Evolutionary conservation across 805 yeast genomes (phyloP), one percentile per base, ranked within the genome.

Genomic region (Komagataella ulmi): DNA sequence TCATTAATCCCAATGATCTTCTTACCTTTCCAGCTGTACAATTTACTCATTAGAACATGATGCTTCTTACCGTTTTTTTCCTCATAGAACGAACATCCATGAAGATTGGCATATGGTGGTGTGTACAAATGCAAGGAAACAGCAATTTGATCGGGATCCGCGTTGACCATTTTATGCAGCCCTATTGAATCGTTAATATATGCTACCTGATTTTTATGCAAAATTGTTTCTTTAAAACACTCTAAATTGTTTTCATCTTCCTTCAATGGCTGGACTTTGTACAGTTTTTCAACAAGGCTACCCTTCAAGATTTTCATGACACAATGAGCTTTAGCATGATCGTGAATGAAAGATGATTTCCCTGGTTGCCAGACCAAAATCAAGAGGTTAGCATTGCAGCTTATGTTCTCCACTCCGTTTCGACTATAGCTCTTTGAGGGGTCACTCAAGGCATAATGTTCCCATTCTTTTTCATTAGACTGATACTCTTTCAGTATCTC

Each of bases 321-420:
- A 65, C 91, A 84, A 65, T 84, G 88, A 10, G 89, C 88, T 51
- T 76, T 72, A 18, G 88, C 86, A 58, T 84, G 91, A 63, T 83
- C 88, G 62, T 84, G 91, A 54, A 84, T 79, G 49, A 77, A 74
- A 19, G 85, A 78, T 23, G 80, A 72, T 58, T 73, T 72, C 6
- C 80, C 79, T 1, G 89, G 88, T 50, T 75, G 73, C 91, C 91
- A 84, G 18, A 83, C 88, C 50, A 84, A 65, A 14, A 84, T 65
- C 50, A 84, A 70, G 52, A 84, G 67, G 58, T 83, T 82, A 46
- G 87, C 96, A 58, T 78, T 79, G 17, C 76, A 75, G 64, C 86
- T 85, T 57, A 87, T 75, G 59, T 84, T 80, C 44, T 75, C 79
- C 24, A 91, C 76, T 2, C 96, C 96, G 61, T 85, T 88, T 52